Conservation (phyloP, 2,329 filamentous ascomycete species). For the Aspergillus sp. region DNA sequence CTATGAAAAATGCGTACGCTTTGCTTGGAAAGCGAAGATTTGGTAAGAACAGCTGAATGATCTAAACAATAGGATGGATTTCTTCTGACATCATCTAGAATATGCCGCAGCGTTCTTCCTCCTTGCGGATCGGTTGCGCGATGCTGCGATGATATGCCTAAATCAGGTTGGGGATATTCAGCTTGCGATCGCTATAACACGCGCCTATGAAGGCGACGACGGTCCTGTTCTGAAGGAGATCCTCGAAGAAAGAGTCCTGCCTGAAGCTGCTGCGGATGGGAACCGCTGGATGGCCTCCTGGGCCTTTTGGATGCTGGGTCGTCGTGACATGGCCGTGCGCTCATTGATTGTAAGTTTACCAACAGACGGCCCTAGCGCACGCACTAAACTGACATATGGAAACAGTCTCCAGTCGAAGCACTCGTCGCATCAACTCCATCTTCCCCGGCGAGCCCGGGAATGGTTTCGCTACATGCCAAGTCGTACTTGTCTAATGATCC, state of each 20-base stretch:
- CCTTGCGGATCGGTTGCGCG: constrained; percentile 77
- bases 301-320: constrained; percentile 89
- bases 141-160: constrained; percentile 81
- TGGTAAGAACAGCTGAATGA: constrained; percentile 52
- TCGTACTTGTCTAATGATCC: constrained; percentile 89
- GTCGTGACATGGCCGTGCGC: constrained; percentile 79
- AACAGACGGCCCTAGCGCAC: neutral
- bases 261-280: constrained; percentile 73
- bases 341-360: constrained; percentile 67
- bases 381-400: neutral
- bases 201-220: constrained; percentile 84
- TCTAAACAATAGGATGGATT: neutral
- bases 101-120: constrained; percentile 97
- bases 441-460: constrained; percentile 64
- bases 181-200: constrained; percentile 80
- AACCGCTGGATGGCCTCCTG: constrained; percentile 94
- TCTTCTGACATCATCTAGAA: constrained; percentile 50
- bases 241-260: constrained; percentile 75
- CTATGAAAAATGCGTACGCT: constrained; percentile 94
- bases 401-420: constrained; percentile 72
- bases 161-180: constrained; percentile 87
- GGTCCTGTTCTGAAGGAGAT: constrained; percentile 71
- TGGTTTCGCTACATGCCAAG: constrained; percentile 62
- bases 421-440: constrained; percentile 52
- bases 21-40: constrained; percentile 88